Evolutionary conservation across 2,329 filamentous ascomycete species (phyloP).

Genomic region (Trichoderma koningiopsis): DNA sequence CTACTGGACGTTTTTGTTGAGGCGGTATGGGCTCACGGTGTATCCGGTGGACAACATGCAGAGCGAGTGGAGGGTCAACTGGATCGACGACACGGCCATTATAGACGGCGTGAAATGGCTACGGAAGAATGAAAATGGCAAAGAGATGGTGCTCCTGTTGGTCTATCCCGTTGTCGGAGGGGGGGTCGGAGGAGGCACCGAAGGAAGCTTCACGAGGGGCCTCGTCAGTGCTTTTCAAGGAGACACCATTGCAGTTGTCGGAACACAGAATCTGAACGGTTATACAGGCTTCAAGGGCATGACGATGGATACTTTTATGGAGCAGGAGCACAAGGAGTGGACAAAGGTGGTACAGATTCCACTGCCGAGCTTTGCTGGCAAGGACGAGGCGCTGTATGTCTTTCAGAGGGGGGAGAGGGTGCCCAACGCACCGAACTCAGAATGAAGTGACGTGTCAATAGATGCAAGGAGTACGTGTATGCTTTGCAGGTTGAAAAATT

Average conservation of each 20-base stretch:
- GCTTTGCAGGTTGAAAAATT: background rate
- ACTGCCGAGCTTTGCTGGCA: slow-evolving; percentile 73
- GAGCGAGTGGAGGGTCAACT: slow-evolving; percentile 68
- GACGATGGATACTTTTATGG: slow-evolving; percentile 69
- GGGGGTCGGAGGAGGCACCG: slow-evolving; percentile 63
- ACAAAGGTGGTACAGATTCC: slow-evolving; percentile 64
- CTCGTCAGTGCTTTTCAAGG: slow-evolving; percentile 64
- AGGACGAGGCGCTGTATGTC: slow-evolving; percentile 74
- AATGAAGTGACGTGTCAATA: background rate
- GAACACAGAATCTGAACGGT: slow-evolving; percentile 73
- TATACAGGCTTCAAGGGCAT: slow-evolving; percentile 69
- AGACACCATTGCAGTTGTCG: slow-evolving; percentile 69
- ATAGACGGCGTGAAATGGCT: slow-evolving; percentile 64
- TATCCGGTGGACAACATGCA: slow-evolving; percentile 68
- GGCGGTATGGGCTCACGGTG: slow-evolving; percentile 57
- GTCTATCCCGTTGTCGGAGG: slow-evolving; percentile 73
- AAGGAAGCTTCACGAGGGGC: slow-evolving; percentile 64
- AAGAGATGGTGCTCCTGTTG: slow-evolving; percentile 63
- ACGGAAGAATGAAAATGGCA: slow-evolving; percentile 49
- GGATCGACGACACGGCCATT: slow-evolving; percentile 67
- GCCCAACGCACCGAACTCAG: slow-evolving; percentile 27
- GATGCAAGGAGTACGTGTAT: slow-evolving; percentile 2
- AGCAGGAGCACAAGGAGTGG: slow-evolving; percentile 58
- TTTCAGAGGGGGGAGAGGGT: slow-evolving; percentile 56
- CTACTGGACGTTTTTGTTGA: slow-evolving; percentile 75